Evolutionary conservation across 768 basidiomycete species (phyloP).

Genomic region (Lentinus brumalis): DNA sequence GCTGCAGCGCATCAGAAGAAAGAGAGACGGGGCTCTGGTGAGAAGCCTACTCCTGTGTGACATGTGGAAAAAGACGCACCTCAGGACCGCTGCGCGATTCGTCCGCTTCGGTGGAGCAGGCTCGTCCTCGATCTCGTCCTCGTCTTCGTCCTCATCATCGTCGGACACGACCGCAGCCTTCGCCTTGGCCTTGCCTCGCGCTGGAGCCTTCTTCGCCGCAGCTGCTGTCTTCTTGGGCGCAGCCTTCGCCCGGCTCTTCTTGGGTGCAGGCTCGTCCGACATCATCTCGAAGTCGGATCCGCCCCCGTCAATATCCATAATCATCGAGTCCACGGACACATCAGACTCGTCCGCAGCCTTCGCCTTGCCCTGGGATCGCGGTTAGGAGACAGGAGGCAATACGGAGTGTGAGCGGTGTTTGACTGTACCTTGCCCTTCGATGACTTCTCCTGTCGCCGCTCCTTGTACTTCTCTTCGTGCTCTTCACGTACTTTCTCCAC

Average conservation of each 20-base stretch:
- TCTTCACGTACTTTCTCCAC: conserved; percentile 70
- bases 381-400: neutral
- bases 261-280: conserved; percentile 49
- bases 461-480: conserved; percentile 63
- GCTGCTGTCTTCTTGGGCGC: conserved; percentile 37
- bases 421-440: conserved; percentile 46
- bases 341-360: conserved; percentile 62
- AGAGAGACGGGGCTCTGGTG: neutral
- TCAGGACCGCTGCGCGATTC: conserved; percentile 64
- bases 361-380: conserved; percentile 20
- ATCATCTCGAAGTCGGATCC: conserved; percentile 61
- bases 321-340: conserved; percentile 67
- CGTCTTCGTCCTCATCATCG: conserved; percentile 58
- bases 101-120: conserved; percentile 55
- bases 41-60: neutral
- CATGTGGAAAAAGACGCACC: conserved; percentile 40
- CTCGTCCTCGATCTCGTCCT: conserved; percentile 57
- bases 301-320: conserved; percentile 68
- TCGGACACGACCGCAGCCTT: conserved; percentile 49
- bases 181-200: conserved; percentile 48
- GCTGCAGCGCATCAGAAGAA: conserved; percentile 22
- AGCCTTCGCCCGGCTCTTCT: conserved; percentile 20
- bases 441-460: conserved; percentile 41
- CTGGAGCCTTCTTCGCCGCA: conserved; percentile 38
- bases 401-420: neutral